Evolutionary conservation across 2,329 filamentous ascomycete species (phyloP).

Genomic region (Shiraia bambusicola): DNA sequence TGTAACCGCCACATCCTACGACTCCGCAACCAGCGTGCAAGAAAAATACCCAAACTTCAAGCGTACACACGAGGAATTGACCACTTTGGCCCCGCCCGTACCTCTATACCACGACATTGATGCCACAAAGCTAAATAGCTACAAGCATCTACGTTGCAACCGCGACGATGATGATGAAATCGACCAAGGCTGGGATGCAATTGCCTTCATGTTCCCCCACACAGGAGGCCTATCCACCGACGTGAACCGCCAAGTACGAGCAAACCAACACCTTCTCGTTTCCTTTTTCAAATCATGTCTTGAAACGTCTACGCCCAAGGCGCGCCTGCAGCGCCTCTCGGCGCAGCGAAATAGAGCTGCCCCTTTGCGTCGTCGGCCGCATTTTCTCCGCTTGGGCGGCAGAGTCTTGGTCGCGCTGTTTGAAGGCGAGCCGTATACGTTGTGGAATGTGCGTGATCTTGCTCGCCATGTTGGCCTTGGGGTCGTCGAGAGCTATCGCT

Average conservation of each 20-base stretch:
- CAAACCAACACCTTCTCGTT: constrained; percentile 59
- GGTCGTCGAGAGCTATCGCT: constrained; percentile 70
- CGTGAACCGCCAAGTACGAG: constrained; percentile 88
- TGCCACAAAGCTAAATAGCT: constrained; percentile 56
- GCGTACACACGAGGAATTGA: constrained; percentile 35
- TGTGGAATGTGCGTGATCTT: constrained; percentile 92
- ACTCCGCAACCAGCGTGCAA: constrained; percentile 60
- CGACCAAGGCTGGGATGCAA: constrained; percentile 63
- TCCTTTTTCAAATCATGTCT: constrained; percentile 35
- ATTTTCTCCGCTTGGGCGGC: constrained; percentile 56
- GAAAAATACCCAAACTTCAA: constrained; percentile 51
- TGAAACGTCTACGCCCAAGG: constrained; percentile 15
- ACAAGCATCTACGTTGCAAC: constrained; percentile 28
- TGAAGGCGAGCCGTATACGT: constrained; percentile 88
- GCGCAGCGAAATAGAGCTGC: constrained; percentile 8
- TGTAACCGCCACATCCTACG: constrained; percentile 70
- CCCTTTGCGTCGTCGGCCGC: neutral
- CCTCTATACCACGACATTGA: constrained; percentile 60
- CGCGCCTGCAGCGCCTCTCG: constrained; percentile 16
- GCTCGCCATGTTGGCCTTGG: constrained; percentile 73
- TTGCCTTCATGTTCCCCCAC: constrained; percentile 97
- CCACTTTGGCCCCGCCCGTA: constrained; percentile 36
- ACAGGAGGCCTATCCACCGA: constrained; percentile 89
- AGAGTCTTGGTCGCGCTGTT: constrained; percentile 82
- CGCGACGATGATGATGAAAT: constrained; percentile 22